Conservation (phyloP, 2,329 filamentous ascomycete species). For the Magnaporthiopsis rhizophila region DNA sequence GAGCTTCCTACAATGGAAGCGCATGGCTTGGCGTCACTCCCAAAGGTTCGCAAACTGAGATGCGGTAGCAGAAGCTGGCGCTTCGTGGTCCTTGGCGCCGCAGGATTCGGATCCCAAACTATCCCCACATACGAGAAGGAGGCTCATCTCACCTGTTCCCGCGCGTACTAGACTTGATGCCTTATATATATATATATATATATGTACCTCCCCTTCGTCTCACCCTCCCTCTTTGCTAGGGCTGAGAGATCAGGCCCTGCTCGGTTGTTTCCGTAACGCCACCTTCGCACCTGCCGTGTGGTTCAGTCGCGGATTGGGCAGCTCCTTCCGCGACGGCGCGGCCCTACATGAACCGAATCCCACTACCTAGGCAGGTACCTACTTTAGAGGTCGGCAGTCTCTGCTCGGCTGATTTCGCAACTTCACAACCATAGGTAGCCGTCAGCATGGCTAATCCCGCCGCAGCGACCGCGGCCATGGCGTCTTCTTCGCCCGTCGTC, state of each 20-base stretch:
- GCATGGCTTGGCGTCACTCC: background rate
- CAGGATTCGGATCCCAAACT: background rate
- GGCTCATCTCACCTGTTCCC: background rate
- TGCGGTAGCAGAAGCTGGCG: no score
- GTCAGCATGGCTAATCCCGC: background rate
- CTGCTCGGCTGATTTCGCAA: background rate
- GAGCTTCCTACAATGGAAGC: background rate
- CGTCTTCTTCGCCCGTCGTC: background rate
- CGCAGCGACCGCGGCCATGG: background rate
- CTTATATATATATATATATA: background rate
- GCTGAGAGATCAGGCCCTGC: no score
- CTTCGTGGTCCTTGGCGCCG: no score
- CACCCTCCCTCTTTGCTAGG: background rate
- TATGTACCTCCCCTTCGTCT: background rate
- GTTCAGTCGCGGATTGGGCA: no score
- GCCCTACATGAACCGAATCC: no score
- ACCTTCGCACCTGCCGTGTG: no score
- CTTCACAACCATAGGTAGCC: background rate
- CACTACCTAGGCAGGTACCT: no score
- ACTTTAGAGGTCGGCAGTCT: no score
- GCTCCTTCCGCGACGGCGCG: no score
- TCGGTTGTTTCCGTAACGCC: background rate
- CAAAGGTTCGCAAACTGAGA: background rate
- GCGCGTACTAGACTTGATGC: no score
- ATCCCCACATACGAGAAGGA: background rate